Evolutionary conservation across 192 early-diverging fungal genomes (phyloP).

Genomic region (Linnemannia schmuckeri): DNA sequence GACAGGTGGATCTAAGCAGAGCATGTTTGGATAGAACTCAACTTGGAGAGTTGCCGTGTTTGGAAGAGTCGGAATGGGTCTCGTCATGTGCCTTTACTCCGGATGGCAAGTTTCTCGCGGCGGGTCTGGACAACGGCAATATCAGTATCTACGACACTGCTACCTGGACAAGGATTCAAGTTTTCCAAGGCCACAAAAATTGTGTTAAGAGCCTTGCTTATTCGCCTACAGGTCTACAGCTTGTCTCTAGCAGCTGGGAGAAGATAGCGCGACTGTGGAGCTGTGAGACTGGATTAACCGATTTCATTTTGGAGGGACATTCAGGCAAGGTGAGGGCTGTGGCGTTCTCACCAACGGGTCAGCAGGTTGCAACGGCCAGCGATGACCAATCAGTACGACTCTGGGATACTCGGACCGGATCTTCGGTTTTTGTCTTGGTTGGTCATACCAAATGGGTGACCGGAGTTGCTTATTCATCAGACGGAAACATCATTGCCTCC

Average conservation of each 20-base stretch:
- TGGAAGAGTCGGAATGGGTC: neutral
- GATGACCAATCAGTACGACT: too few relatives aligned
- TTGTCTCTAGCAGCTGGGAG: neutral
- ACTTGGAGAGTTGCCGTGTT: neutral
- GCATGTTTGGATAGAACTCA: neutral
- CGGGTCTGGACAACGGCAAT: neutral
- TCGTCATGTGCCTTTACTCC: neutral
- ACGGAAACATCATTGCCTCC: too few relatives aligned
- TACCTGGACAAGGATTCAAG: conserved; percentile 35
- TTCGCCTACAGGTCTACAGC: neutral
- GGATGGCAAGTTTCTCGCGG: neutral
- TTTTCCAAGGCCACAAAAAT: conserved; percentile 8
- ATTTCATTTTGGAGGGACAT: neutral
- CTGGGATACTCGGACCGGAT: too few relatives aligned
- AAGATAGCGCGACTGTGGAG: neutral
- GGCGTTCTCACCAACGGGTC: too few relatives aligned
- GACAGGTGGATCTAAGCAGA: neutral
- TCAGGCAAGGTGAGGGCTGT: too few relatives aligned
- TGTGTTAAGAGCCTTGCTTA: neutral
- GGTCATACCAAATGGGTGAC: rapidly evolving
- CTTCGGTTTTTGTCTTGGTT: too few relatives aligned
- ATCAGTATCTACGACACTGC: neutral
- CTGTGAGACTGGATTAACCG: too few relatives aligned
- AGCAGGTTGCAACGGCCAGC: too few relatives aligned
- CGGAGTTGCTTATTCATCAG: too few relatives aligned